A percentile compares a stretch with the other conserved stretches of the same genome.
Conservation (phyloP, 441 rosid genomes). For the Manihot esculenta region DNA sequence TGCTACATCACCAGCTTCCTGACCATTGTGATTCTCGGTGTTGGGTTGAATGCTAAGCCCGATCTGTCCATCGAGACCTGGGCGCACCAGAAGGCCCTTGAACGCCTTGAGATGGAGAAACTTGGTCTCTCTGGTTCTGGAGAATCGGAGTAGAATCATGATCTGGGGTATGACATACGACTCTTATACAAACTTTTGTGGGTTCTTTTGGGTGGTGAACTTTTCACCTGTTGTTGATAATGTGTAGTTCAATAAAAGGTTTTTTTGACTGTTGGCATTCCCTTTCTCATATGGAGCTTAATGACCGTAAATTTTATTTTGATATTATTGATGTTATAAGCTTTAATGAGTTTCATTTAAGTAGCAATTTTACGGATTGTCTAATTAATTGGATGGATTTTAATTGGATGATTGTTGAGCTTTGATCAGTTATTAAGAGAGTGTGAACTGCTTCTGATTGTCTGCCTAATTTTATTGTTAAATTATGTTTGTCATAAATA, state of each 20-base stretch:
- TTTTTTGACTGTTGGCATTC: neutral
- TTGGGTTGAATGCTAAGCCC: slow-evolving; percentile 92
- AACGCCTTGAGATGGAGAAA: slow-evolving; percentile 65
- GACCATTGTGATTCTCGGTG: slow-evolving; percentile 84
- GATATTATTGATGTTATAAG: slow-evolving; percentile 3
- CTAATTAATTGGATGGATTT: neutral
- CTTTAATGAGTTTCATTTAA: slow-evolving; percentile 4
- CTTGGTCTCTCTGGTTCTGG: slow-evolving; percentile 3
- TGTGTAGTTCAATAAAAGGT: slow-evolving; percentile 19
- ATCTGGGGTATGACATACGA: slow-evolving; percentile 1
- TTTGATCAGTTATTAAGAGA: neutral
- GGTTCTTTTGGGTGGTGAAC: neutral
- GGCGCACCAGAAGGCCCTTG: slow-evolving; percentile 92
- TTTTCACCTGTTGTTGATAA: slow-evolving; percentile 15
- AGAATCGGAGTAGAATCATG: slow-evolving; percentile 19
- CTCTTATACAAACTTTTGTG: too few relatives aligned
- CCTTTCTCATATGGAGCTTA: slow-evolving; percentile 11
- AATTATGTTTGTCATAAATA: too few relatives aligned
- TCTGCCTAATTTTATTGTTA: neutral
- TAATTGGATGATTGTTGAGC: neutral
- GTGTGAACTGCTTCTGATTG: neutral
- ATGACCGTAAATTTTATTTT: neutral
- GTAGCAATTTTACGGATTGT: neutral
- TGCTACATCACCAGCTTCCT: slow-evolving; percentile 94
- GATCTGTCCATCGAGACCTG: slow-evolving; percentile 95